Base-by-base conservation (phyloP, 768 basidiomycete genomes). In the Tricholoma terreum region DNA sequence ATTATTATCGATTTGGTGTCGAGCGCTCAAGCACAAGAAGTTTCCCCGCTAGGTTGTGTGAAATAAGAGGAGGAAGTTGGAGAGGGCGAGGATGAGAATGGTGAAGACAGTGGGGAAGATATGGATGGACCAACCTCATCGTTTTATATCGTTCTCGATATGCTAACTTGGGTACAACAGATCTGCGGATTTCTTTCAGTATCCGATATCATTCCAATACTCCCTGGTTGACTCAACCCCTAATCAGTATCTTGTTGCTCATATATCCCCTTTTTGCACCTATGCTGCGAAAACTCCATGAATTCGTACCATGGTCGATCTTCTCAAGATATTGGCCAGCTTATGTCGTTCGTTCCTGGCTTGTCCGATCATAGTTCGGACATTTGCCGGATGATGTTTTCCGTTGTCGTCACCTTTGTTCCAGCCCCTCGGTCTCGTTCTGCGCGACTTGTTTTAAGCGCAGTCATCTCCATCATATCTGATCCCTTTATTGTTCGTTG, bases 141-240 rank as follows among this genome's bases (percentile, higher is more conserved):
- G 4, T 68, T 73, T 55, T 75, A 81, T 68, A 67, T 78, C 65
- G 27, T 72, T 74, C 84, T 77, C 80, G 7, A 80, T 95, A 40
- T 84, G 97, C 12, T 90, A 93, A 54, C 77, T 89, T 1, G 94
- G 94, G 8, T 71, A 97, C 50, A 92, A 92, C 69, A 85, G 95
- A 11, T 73, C 97, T 35, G 84, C 87, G 1, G 91, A 95, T 66
- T 96, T 98, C 75, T 94, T 94, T 82, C 83, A 85, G 12, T 79
- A 79, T 38, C 84, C 89, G 0, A 80, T 86, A 24, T 65, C 71
- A 0, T 97, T 94, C 69, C 83, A 96, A 70, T 96, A 89, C 68
- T 66, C 76, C 0, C 81, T 84, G 0, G 0, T 74, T 97, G 3
- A 84, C 84, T 3, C 89, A 94, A 58, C 83, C 94, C 10, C 91